Evolutionary conservation across 2,329 filamentous ascomycete species (phyloP).

Genomic region (Pseudogymnoascus destructans): DNA sequence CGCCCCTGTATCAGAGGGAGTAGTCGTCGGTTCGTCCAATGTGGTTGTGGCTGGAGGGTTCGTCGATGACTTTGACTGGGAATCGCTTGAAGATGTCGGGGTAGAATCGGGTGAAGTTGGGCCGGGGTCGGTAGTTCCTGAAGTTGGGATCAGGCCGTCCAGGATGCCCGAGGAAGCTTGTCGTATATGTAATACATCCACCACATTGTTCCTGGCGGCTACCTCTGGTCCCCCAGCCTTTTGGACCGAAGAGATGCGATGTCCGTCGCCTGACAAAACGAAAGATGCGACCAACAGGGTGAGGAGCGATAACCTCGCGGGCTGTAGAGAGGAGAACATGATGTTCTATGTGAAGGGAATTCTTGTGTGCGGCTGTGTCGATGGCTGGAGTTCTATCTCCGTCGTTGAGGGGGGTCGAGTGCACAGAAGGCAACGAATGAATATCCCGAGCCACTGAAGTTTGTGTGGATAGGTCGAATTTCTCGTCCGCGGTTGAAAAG

Average conservation of each 20-base stretch:
- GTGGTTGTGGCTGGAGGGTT: background rate
- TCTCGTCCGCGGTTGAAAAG: background rate
- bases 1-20: background rate
- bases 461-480: background rate
- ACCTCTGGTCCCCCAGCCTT: background rate
- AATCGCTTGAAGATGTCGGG: background rate
- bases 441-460: background rate
- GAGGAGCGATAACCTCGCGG: background rate
- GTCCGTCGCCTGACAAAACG: background rate
- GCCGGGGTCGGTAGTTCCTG: background rate
- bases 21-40: background rate
- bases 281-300: background rate
- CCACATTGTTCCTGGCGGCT: background rate
- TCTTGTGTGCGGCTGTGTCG: background rate
- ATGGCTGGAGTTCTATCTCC: background rate
- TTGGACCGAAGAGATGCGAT: background rate
- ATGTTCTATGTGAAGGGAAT: background rate
- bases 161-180: background rate
- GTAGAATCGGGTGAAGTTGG: background rate
- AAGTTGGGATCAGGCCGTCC: background rate
- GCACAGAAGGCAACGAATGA: background rate
- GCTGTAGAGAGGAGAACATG: constrained; percentile 3
- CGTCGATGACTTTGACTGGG: background rate
- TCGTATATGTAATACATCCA: background rate
- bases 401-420: background rate